Evolutionary conservation across 257 asterid species (phyloP), one percentile per base, ranked within the genome.

Genomic region (Nicotiana knightiana): DNA sequence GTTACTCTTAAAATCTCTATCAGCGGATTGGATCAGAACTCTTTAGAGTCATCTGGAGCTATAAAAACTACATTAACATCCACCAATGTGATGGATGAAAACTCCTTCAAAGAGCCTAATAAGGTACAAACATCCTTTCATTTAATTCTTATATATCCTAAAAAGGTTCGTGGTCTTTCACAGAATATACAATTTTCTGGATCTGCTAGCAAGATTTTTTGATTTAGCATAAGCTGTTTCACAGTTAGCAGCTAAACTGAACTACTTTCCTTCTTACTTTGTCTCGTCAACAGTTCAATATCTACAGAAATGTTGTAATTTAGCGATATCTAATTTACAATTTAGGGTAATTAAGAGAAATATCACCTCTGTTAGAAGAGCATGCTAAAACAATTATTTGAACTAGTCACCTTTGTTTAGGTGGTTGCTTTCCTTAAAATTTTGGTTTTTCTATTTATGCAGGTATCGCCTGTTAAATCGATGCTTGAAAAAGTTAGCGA

Each of bases 61-160:
- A 83, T 88, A 39, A 83, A 86, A 79, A 90, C 93, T 30, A 81
- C 88, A 53, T 84, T 95, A 61, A 90, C 94, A 65, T 92, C 99
- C 37, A 77, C 32, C 10, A 91, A 85, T 64, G 86, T 83, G 86
- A 88, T 79, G 93, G 98, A 90, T 83, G 99, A 93, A 86, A 95
- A 95, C 84, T 89, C 96, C 79, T 95, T 95, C 87, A 81, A n/a
- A 35, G 75, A 89, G 67, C 97, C 95, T 37, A 88, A 64, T 11
- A 95, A 91, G 95, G 98, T 92, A 86, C 3, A 71, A 55, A 9
- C 65, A 67, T 46, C 70, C 7, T 66, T 57, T 80, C 35, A 7
- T 6, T 21, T 58, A 57, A 28, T 21, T 24, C 13, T 61, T 61
- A 6, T 6, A 39, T 39, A 16, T 17, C 26, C 26, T 33, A 66